These are phyloP conservation scores for Phytophthora cactorum DNA, from an alignment of 352 stramenopile species.

Conservation along the genomic window DNA sequence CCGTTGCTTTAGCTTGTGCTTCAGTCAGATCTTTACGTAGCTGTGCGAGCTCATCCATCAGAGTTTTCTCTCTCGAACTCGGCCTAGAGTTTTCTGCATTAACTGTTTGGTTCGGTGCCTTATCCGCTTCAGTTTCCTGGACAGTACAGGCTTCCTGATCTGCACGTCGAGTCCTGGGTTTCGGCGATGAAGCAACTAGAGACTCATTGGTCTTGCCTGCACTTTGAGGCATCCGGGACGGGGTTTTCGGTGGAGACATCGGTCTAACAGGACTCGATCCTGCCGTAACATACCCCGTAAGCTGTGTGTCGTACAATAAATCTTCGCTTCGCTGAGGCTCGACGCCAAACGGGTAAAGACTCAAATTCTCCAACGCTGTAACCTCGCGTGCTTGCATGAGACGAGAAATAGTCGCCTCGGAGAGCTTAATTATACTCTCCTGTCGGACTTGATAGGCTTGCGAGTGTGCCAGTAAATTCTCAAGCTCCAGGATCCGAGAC, in stretches of 20 bases:
- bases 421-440: conserved; percentile 69
- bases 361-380: conserved; percentile 52
- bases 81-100: conserved; percentile 6
- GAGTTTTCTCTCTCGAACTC: conserved; percentile 38
- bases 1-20: conserved; percentile 19
- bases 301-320: conserved; percentile 19
- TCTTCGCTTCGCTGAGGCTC: conserved; percentile 13
- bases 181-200: conserved; percentile 8
- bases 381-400: conserved; percentile 66
- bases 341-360: conserved; percentile 37
- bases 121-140: neutral
- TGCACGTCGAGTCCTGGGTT: conserved; percentile 12
- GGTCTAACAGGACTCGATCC: conserved; percentile 11
- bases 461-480: conserved; percentile 58
- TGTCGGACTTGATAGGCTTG: conserved; percentile 67
- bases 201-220: conserved; percentile 10
- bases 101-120: too few species aligned
- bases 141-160: conserved; percentile 25
- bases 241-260: conserved; percentile 9
- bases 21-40: conserved; percentile 43
- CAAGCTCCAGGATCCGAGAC: conserved; percentile 60
- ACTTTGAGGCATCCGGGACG: conserved; percentile 4
- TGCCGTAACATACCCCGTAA: conserved; percentile 7
- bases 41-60: conserved; percentile 40
- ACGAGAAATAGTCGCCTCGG: conserved; percentile 63